Evolutionary conservation across 805 yeast species (phyloP).

Genomic region (Candida nanaspora): DNA sequence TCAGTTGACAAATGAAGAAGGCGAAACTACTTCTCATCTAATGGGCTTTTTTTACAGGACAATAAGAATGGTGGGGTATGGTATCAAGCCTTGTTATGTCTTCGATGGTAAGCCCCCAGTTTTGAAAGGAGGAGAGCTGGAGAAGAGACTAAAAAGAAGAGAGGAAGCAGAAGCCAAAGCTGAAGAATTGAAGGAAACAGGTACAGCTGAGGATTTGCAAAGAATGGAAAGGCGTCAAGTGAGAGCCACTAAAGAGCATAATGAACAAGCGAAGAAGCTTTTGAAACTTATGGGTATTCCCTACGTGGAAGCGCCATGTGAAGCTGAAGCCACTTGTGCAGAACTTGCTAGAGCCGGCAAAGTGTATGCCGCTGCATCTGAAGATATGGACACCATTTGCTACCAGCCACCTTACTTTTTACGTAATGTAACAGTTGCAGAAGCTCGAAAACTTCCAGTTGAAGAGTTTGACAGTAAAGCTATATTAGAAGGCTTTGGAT

Average conservation of each 20-base stretch:
- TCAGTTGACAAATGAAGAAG: constrained; percentile 78
- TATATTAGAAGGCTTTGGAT: constrained; percentile 71
- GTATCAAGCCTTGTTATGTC: constrained; percentile 94
- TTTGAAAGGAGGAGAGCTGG: constrained; percentile 86
- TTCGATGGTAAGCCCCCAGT: constrained; percentile 98
- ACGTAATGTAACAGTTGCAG: constrained; percentile 89
- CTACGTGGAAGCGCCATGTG: constrained; percentile 88
- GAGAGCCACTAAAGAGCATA: constrained; percentile 81
- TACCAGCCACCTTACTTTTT: constrained; percentile 78
- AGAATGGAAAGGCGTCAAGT: constrained; percentile 84
- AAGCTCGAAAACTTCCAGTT: constrained; percentile 87
- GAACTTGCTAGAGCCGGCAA: constrained; percentile 82
- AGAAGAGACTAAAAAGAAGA: constrained; percentile 72
- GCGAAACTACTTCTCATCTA: constrained; percentile 88
- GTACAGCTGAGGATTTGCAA: constrained; percentile 69
- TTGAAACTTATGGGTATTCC: constrained; percentile 93
- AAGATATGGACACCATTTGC: constrained; percentile 97
- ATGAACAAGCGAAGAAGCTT: constrained; percentile 84
- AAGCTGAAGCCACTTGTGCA: constrained; percentile 99
- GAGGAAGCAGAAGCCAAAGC: constrained; percentile 77
- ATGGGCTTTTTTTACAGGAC: constrained; percentile 98
- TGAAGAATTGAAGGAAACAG: constrained; percentile 70
- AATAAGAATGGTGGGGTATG: constrained; percentile 78
- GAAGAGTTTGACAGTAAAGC: constrained; percentile 67
- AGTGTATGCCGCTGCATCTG: constrained; percentile 96